phyloP scores from a whole-genome alignment of 2,329 filamentous ascomycete species.

The Aspergillus calidoustus region DNA sequence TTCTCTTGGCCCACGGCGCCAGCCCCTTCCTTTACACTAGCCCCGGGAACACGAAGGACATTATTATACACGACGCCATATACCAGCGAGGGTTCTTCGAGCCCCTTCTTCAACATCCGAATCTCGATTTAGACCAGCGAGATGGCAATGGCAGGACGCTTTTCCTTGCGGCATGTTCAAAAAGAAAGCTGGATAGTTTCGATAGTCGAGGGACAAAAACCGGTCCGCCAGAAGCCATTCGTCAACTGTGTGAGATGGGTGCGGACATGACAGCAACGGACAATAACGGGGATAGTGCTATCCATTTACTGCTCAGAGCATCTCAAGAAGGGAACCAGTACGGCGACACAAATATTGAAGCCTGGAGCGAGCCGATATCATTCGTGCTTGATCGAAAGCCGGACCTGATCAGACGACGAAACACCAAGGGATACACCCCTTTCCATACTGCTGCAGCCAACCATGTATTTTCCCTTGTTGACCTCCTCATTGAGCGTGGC shows the following conservation, averaged over 20 bases:
- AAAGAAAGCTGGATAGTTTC: neutral
- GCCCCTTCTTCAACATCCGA: neutral
- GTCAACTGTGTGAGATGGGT: neutral
- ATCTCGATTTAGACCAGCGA: neutral
- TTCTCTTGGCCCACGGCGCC: neutral
- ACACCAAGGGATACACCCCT: neutral
- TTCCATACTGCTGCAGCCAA: neutral
- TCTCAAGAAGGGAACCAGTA: neutral
- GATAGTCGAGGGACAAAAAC: neutral
- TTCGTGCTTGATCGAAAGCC: neutral
- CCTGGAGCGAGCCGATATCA: neutral
- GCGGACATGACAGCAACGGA: neutral
- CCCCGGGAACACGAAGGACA: neutral
- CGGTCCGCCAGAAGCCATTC: neutral
- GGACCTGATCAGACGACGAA: neutral
- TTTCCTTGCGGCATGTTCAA: neutral
- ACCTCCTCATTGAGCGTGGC: neutral
- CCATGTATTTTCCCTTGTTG: neutral
- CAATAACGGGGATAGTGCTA: neutral
- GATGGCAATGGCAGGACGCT: neutral
- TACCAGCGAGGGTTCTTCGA: neutral
- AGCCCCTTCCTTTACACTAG: neutral
- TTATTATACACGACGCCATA: neutral
- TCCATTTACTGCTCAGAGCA: neutral
- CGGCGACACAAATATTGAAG: neutral